Percentiles rank a stretch among this genome's conserved stretches.
phyloP scores from a whole-genome alignment of 139 green algal species.

The Cymbomonas tetramitiformis region DNA sequence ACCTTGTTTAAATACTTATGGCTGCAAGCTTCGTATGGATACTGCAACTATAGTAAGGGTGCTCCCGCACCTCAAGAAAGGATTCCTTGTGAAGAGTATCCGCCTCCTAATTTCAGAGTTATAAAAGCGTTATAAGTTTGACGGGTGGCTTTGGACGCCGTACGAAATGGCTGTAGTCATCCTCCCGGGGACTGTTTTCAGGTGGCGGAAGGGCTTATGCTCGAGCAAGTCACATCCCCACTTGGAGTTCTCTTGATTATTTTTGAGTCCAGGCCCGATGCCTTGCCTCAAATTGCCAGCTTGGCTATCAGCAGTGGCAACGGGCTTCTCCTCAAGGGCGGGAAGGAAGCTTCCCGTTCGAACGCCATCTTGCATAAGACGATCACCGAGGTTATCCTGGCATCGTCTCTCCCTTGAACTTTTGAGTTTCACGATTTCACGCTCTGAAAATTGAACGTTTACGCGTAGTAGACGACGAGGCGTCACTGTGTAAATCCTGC shows the following conservation, averaged over 20 bases:
- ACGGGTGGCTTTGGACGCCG: background rate
- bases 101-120: too few species aligned
- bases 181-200: too few species aligned
- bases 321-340: constrained; percentile 87
- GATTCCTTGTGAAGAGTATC: too few species aligned
- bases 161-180: background rate
- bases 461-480: too few species aligned
- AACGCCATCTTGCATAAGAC: constrained; percentile 60
- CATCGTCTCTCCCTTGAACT: too few species aligned
- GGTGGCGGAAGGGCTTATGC: constrained; percentile 73
- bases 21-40: too few species aligned
- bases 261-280: constrained; percentile 91
- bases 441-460: too few species aligned
- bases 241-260: constrained; percentile 97
- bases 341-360: constrained; percentile 76
- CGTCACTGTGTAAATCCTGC: too few species aligned
- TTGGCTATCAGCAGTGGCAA: constrained; percentile 71
- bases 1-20: too few species aligned
- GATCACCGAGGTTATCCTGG: constrained; percentile 38
- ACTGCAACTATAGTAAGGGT: too few species aligned
- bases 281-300: constrained; percentile 72
- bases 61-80: too few species aligned
- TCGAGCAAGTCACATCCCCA: constrained; percentile 78
- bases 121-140: background rate
- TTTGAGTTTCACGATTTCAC: too few species aligned